phyloP scores from a whole-genome alignment of 148 eudicot genomes.

The Rhododendron griersonianum region DNA sequence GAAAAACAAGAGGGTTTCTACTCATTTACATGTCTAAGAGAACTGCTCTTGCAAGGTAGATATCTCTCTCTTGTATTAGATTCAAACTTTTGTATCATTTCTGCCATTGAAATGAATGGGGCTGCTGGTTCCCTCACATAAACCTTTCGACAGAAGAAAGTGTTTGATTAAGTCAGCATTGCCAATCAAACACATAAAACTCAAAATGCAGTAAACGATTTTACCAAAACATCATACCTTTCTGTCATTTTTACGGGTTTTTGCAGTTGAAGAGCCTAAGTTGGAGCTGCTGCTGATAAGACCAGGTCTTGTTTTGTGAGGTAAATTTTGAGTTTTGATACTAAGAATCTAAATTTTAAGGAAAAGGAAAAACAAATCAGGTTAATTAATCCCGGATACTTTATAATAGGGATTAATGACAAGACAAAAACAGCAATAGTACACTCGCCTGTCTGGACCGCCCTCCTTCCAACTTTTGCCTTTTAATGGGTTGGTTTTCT shows the following conservation, averaged over 20 bases:
- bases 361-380: not conserved
- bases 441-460: constrained; percentile 53
- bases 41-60: constrained; percentile 23
- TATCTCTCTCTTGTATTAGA: constrained; percentile 66
- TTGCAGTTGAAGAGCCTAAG: constrained; percentile 32
- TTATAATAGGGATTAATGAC: not conserved
- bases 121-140: constrained; percentile 66
- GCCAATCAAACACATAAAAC: not conserved
- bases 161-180: constrained; percentile 13
- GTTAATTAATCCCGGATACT: not conserved
- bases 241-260: constrained; percentile 55
- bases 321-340: constrained; percentile 55
- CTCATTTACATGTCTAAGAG: constrained; percentile 14
- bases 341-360: constrained; percentile 52
- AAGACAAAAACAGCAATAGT: not conserved
- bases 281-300: constrained; percentile 25
- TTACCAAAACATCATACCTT: constrained; percentile 36
- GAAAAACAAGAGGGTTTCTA: not conserved
- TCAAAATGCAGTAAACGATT: not conserved
- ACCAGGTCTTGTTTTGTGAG: constrained; percentile 68
- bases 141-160: constrained; percentile 26
- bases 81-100: constrained; percentile 84
- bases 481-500: constrained; percentile 90
- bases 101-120: constrained; percentile 89
- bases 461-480: constrained; percentile 84